phyloP scores from a whole-genome alignment of 768 basidiomycete genomes.

The Tricholoma hemisulphureum region DNA sequence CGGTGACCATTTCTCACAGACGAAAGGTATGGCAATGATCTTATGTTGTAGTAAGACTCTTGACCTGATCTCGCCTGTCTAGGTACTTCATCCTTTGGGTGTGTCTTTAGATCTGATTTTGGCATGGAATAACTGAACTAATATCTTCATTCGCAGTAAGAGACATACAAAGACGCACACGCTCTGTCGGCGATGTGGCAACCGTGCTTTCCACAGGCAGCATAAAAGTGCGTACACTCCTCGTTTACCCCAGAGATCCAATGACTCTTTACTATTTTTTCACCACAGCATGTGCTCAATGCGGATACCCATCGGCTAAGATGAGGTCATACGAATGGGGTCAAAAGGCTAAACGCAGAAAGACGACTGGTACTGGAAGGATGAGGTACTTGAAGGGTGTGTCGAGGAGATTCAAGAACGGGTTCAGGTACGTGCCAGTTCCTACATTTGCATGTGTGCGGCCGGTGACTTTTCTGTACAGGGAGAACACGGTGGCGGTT shows the following conservation, averaged over 20 bases:
- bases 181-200: conserved; percentile 95
- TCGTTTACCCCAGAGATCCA: background rate
- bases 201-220: conserved; percentile 96
- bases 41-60: background rate
- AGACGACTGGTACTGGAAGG: conserved; percentile 97
- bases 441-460: background rate
- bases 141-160: conserved; percentile 59
- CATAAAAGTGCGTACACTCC: conserved; percentile 76
- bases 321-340: conserved; percentile 98
- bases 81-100: conserved; percentile 98
- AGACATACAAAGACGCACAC: conserved; percentile 97
- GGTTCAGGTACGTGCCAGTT: conserved; percentile 68
- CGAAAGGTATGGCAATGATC: conserved; percentile 66
- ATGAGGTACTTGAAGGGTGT: conserved; percentile 94
- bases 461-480: background rate
- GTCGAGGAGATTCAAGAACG: conserved; percentile 96
- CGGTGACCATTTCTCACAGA: conserved; percentile 44
- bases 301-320: conserved; percentile 96
- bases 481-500: conserved; percentile 22
- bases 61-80: conserved; percentile 12
- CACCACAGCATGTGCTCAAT: conserved; percentile 81
- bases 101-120: conserved; percentile 32
- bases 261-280: conserved; percentile 1
- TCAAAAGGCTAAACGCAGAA: conserved; percentile 98
- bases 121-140: conserved; percentile 1